Conservation (phyloP, 495 filamentous ascomycete genomes). For the Penicillium riverlandense region DNA sequence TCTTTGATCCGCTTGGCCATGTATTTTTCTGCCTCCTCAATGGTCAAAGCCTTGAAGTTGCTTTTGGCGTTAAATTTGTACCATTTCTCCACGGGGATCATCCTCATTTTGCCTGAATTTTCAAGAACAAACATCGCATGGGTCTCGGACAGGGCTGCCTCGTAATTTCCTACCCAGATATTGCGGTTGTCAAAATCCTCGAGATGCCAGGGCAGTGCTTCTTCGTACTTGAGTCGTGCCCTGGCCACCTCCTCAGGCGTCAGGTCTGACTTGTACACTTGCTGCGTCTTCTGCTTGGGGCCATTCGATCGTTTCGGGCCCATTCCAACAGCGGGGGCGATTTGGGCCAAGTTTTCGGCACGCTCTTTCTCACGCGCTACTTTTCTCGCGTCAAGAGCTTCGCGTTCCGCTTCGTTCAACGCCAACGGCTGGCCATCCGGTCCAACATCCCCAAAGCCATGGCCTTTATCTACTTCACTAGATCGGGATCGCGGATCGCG, state of each 20-base stretch:
- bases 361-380: conserved; percentile 75
- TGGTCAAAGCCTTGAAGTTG: conserved; percentile 69
- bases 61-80: conserved; percentile 85
- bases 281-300: conserved; percentile 57
- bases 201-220: conserved; percentile 90
- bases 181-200: conserved; percentile 94
- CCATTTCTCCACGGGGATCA: conserved; percentile 91
- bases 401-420: conserved; percentile 60
- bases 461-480: conserved; percentile 34
- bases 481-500: conserved; percentile 75
- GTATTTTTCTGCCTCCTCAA: conserved; percentile 77
- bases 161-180: conserved; percentile 85
- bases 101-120: conserved; percentile 54
- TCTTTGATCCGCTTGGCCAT: conserved; percentile 68
- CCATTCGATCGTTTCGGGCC: conserved; percentile 53
- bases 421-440: conserved; percentile 30
- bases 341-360: conserved; percentile 77
- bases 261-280: conserved; percentile 69
- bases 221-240: conserved; percentile 81
- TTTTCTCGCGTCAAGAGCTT: conserved; percentile 60
- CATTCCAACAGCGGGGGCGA: conserved; percentile 63
- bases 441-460: conserved; percentile 16
- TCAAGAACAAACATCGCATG: conserved; percentile 70
- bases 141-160: conserved; percentile 72
- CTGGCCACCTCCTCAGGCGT: conserved; percentile 75